Conservation (phyloP, 768 basidiomycete genomes). For the Sporobolomyces pararoseus region DNA sequence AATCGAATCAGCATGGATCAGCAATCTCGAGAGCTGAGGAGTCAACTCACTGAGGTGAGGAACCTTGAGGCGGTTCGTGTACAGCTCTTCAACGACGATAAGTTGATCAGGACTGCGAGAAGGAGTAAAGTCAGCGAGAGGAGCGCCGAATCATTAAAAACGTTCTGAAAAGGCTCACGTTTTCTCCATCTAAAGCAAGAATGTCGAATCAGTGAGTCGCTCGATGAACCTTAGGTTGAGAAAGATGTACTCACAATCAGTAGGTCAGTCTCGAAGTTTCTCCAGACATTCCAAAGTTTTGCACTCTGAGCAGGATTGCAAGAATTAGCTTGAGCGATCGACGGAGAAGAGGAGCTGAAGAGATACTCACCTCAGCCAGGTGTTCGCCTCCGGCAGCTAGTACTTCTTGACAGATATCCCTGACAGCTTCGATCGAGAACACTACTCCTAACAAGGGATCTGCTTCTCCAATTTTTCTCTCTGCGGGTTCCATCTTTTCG, state of each 20-base stretch:
- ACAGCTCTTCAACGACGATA: constrained; percentile 58
- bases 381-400: constrained; percentile 61
- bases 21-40: background rate
- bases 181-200: constrained; percentile 18
- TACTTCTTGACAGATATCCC: constrained; percentile 57
- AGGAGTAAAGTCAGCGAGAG: background rate
- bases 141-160: background rate
- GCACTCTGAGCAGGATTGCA: constrained; percentile 57
- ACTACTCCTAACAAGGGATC: constrained; percentile 55
- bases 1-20: background rate
- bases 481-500: constrained; percentile 50
- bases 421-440: constrained; percentile 64
- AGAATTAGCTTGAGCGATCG: background rate
- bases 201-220: background rate
- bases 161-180: constrained; percentile 16
- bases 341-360: no score
- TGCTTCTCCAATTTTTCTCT: constrained; percentile 52
- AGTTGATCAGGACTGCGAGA: constrained; percentile 54
- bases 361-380: constrained; percentile 58
- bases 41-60: constrained; percentile 65
- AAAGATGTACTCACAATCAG: constrained; percentile 55
- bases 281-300: constrained; percentile 65
- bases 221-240: background rate
- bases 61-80: constrained; percentile 66
- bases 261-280: constrained; percentile 69